Base-by-base conservation (phyloP, 2,329 filamentous ascomycete species). In the Chrysosporium keratinophilum region DNA sequence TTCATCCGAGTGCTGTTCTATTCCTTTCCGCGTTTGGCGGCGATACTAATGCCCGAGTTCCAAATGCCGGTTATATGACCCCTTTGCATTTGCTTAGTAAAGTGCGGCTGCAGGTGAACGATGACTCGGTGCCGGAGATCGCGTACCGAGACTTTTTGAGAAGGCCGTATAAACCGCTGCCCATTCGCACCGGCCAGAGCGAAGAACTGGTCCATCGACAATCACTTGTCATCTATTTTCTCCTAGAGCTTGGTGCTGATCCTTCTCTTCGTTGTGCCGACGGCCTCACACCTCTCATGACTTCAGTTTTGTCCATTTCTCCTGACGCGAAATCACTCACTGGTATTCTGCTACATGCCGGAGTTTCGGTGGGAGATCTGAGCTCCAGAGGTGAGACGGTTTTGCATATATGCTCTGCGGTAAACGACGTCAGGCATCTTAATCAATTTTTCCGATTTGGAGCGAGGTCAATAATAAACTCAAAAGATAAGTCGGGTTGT, bases 251-350 rank as follows among this genome's bases (percentile, higher is more conserved):
- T 37, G 46, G 46, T 14, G 2, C 46, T 35, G 46, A 49, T 49
- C 19, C 31, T 28, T 10, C 19, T 35, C 7, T 31, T 15, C 31
- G 19, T 17, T 33, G 46, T 37, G 33, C n/a, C 20, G 23, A 37
- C 19, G 31, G 46, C 20, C 20, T 49, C 20, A 49, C 46, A 20
- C 46, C 46, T 9, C 15, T 49, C 33, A 49, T 19, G 46, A 49
- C 19, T 15, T 19, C 46, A 35, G 20, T 49, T n/a, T 31, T 49
- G 20, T 49, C 46, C 19, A n/a, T 31, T 35, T 33, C 46, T 17
- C 46, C 46, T 31, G 17, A 49, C 31, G 31, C 46, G 31, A 49
- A 49, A 49, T 49, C 19, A 33, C 31, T 49, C n/a, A 35, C 31
- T 49, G 46, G 31, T 14, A 34, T 49, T 40, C 17, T 40, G 37